These are phyloP conservation scores for Moniliophthora roreri DNA, from an alignment of 1,284 basidiomycete genomes.

Conservation along the genomic window DNA sequence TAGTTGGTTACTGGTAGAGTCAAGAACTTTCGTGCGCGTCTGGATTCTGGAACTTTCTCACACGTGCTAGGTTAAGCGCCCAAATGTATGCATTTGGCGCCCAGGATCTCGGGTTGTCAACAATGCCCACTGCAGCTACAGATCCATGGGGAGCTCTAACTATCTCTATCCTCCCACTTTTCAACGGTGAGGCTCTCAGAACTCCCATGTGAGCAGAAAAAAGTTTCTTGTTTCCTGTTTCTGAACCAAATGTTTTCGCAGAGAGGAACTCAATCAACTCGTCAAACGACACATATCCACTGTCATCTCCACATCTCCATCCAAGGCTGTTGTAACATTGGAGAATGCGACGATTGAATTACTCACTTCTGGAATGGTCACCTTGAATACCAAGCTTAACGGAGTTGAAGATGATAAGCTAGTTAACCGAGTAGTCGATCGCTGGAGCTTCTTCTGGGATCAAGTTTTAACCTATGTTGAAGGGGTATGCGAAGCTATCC, in stretches of 20 bases:
- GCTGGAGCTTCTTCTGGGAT: conserved; percentile 95
- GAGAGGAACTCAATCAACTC: conserved; percentile 86
- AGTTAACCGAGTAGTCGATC: conserved; percentile 76
- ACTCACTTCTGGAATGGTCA: conserved; percentile 87
- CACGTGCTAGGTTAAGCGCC: no score
- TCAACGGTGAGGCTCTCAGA: conserved; percentile 89
- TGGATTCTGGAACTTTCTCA: no score
- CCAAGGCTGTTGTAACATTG: conserved; percentile 64
- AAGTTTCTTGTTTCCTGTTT: background rate
- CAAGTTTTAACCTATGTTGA: conserved; percentile 89
- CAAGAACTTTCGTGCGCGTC: conserved; percentile 1
- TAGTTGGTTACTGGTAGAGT: no score
- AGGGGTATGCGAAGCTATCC: conserved; percentile 46
- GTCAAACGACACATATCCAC: conserved; percentile 77
- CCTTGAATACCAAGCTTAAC: conserved; percentile 82
- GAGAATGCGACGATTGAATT: conserved; percentile 83
- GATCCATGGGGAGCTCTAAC: conserved; percentile 83
- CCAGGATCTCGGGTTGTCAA: no score
- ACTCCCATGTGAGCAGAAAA: conserved; percentile 68
- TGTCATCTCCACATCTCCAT: conserved; percentile 62
- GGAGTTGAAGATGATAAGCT: conserved; percentile 76
- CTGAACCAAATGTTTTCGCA: conserved; percentile 25
- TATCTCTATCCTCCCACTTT: conserved; percentile 85
- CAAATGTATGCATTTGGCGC: no score
- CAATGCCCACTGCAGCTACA: background rate